Evolutionary conservation across 768 basidiomycete genomes (phyloP).

Genomic region (Heimioporus sp.): DNA sequence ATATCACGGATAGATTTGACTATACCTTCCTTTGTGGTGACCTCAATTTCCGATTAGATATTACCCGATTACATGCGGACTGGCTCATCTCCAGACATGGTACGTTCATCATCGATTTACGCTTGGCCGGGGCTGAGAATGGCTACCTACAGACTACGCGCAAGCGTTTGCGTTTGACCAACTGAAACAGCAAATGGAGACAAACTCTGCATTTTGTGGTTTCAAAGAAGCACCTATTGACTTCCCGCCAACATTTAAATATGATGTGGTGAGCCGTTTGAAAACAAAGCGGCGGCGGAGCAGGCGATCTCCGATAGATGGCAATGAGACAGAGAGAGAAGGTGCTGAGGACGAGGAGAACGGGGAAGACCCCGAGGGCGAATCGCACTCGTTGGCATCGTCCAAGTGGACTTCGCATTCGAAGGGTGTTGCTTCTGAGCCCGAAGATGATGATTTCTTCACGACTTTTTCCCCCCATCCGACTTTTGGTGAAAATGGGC

Average conservation of each 20-base stretch:
- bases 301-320: conserved; percentile 36
- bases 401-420: conserved; percentile 50
- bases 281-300: conserved; percentile 41
- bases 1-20: conserved; percentile 87
- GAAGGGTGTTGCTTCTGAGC: conserved; percentile 30
- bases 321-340: conserved; percentile 41
- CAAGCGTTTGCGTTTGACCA: conserved; percentile 93
- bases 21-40: conserved; percentile 88
- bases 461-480: conserved; percentile 23
- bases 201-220: conserved; percentile 66
- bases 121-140: conserved; percentile 6
- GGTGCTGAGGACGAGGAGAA: conserved; percentile 33
- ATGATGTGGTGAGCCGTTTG: conserved; percentile 66
- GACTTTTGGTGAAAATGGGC: conserved; percentile 32
- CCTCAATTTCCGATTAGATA: conserved; percentile 86
- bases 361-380: conserved; percentile 42
- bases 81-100: conserved; percentile 87
- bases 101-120: conserved; percentile 24
- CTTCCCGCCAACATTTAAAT: conserved; percentile 95
- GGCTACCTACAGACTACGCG: conserved; percentile 55
- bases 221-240: conserved; percentile 78
- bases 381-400: conserved; percentile 54
- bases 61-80: conserved; percentile 89
- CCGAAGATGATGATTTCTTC: conserved; percentile 43
- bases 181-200: conserved; percentile 70